A percentile compares a stretch with the other conserved stretches of the same genome.
Evolutionary conservation across 306 rosid species (phyloP).

Genomic region (Rosa multiflora): DNA sequence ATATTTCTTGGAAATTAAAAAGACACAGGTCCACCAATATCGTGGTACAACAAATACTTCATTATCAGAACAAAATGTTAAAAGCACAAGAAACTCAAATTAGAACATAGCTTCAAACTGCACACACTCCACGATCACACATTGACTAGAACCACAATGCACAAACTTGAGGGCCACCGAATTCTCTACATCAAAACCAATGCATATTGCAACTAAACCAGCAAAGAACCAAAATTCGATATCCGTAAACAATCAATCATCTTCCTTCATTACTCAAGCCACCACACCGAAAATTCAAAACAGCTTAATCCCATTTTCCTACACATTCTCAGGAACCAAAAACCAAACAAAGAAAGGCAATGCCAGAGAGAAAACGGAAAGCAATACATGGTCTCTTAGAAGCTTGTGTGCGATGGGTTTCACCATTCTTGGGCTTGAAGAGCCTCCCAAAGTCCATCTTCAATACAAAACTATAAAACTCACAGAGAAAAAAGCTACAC

Average conservation of each 20-base stretch:
- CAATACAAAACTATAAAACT: not conserved
- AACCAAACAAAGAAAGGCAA: not conserved
- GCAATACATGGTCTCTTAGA: slow-evolving; percentile 36
- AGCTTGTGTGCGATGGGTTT: slow-evolving; percentile 19
- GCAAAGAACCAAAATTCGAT: not conserved
- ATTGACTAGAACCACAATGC: not conserved
- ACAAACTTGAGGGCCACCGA: not conserved
- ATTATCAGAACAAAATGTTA: not conserved
- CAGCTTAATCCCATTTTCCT: not conserved
- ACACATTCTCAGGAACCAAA: slow-evolving; percentile 9
- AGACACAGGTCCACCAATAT: not conserved
- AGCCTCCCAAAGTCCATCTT: slow-evolving; percentile 49
- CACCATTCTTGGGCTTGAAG: slow-evolving; percentile 41
- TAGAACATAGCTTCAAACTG: not conserved
- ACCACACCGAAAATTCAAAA: not conserved
- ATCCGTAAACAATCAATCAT: not conserved
- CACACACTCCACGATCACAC: not conserved
- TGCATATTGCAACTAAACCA: not conserved
- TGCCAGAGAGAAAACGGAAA: not conserved
- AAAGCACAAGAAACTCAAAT: not conserved
- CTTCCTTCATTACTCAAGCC: not conserved
- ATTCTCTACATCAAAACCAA: not conserved
- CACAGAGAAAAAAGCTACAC: not conserved
- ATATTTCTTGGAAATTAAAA: not conserved
- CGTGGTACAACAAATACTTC: not conserved